Evolutionary conservation across 768 basidiomycete species (phyloP).

Genomic region (Polyporus arcularius): DNA sequence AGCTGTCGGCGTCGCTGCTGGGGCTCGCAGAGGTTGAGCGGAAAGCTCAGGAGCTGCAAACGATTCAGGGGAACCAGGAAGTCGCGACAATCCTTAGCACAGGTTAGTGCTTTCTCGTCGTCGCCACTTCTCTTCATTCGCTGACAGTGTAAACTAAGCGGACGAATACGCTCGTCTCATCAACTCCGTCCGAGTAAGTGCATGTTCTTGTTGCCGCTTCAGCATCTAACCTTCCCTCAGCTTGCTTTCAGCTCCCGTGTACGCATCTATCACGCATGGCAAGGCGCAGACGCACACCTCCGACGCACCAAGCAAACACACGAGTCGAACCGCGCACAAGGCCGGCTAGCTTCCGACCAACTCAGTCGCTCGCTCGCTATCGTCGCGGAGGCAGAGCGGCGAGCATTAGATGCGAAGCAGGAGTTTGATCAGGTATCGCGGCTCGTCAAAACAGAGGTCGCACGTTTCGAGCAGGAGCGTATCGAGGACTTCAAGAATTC

Average conservation of each 20-base stretch:
- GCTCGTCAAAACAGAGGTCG: constrained; percentile 86
- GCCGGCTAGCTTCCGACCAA: constrained; percentile 68
- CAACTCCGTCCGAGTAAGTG: constrained; percentile 77
- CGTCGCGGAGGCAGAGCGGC: constrained; percentile 88
- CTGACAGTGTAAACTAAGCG: constrained; percentile 35
- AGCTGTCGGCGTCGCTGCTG: constrained; percentile 68
- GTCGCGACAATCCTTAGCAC: constrained; percentile 79
- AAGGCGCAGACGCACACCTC: constrained; percentile 74
- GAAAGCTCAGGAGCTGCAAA: constrained; percentile 73
- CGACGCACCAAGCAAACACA: constrained; percentile 72
- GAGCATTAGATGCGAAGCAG: constrained; percentile 76
- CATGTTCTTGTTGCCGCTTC: neutral
- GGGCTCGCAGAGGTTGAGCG: constrained; percentile 75
- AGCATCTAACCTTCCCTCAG: constrained; percentile 37
- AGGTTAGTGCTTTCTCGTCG: constrained; percentile 37
- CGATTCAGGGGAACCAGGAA: constrained; percentile 78
- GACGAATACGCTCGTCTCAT: constrained; percentile 96
- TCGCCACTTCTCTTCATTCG: neutral
- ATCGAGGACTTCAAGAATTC: constrained; percentile 90
- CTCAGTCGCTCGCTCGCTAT: constrained; percentile 73
- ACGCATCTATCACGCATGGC: constrained; percentile 80
- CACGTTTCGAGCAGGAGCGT: constrained; percentile 90
- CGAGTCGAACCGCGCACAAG: constrained; percentile 81
- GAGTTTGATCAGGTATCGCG: constrained; percentile 91
- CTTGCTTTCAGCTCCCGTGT: constrained; percentile 87